These are phyloP conservation scores for Antitrichia curtipendula DNA, from an alignment of 225 moss, liverwort and hornwort genomes.

Conservation along the genomic window DNA sequence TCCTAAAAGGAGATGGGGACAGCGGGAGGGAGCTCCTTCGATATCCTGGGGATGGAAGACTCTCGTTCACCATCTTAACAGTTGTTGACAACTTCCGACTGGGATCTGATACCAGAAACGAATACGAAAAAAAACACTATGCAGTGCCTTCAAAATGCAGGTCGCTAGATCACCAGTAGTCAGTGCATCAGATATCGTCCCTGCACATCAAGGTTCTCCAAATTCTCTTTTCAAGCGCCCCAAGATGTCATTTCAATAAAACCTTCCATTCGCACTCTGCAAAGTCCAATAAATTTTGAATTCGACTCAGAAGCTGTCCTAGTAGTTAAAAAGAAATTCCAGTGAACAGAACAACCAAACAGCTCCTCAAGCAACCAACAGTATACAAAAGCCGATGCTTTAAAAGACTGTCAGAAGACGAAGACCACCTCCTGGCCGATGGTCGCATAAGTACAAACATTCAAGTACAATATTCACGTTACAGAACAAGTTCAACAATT, in stretches of 20 bases:
- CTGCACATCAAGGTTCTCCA: not conserved
- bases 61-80: conserved; percentile 22
- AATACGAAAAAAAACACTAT: not conserved
- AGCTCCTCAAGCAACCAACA: not conserved
- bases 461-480: not conserved
- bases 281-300: not conserved
- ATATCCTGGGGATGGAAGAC: conserved; percentile 31
- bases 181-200: not conserved
- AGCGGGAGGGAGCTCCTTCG: conserved; percentile 13
- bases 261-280: conserved; percentile 1
- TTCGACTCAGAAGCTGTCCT: not conserved
- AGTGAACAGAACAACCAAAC: not conserved
- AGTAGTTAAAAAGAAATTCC: not conserved
- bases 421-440: not conserved
- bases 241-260: not conserved
- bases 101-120: not conserved
- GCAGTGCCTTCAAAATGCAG: not conserved
- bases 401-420: not conserved
- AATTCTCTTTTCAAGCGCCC: not conserved
- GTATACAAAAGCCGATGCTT: not conserved
- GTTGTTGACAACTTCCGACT: not conserved
- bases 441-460: not conserved
- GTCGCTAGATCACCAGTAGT: not conserved
- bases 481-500: not conserved
- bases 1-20: conserved; percentile 18